These are phyloP conservation scores for Auricularia auricula-judae DNA, from an alignment of 768 basidiomycete genomes.

Conservation along the genomic window DNA sequence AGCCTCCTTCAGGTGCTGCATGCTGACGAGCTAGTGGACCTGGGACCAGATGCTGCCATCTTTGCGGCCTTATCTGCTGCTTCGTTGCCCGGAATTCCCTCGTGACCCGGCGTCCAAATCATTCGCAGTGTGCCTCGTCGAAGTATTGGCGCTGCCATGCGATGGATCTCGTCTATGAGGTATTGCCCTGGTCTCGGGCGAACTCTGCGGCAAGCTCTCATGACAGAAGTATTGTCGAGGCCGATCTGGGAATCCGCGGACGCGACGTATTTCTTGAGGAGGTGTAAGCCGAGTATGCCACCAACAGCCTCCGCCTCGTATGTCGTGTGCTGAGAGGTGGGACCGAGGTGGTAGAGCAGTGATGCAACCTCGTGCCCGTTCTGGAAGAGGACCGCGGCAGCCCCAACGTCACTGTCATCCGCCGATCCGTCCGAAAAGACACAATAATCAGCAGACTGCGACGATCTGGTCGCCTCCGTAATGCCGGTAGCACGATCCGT, in stretches of 20 bases:
- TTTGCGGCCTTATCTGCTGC: conserved; percentile 17
- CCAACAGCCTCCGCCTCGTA: conserved; percentile 12
- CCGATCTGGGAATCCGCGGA: no score
- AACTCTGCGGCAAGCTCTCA: not conserved
- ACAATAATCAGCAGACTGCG: not conserved
- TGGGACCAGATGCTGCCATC: conserved; percentile 2
- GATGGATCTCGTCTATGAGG: conserved; percentile 7
- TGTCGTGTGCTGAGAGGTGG: conserved; percentile 9
- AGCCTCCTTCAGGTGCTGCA: no score
- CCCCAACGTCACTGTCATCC: conserved; percentile 9
- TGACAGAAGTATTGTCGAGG: conserved; percentile 8
- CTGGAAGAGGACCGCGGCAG: conserved; percentile 6
- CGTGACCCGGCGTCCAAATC: conserved; percentile 13
- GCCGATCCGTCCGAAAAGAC: conserved; percentile 14
- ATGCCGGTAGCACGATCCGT: not conserved
- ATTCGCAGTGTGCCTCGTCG: conserved; percentile 1
- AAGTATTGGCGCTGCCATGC: not conserved
- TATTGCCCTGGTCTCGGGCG: conserved; percentile 8
- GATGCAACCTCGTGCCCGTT: not conserved
- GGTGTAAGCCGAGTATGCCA: conserved; percentile 8
- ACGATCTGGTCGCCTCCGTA: not conserved
- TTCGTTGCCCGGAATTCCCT: conserved; percentile 11
- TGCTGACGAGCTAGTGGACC: no score
- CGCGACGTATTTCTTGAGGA: conserved; percentile 5
- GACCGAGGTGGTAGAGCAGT: conserved; percentile 4